Evolutionary conservation across 306 rosid genomes (phyloP), one percentile per base, ranked within the genome.

Genomic region (Lotus japonicus): DNA sequence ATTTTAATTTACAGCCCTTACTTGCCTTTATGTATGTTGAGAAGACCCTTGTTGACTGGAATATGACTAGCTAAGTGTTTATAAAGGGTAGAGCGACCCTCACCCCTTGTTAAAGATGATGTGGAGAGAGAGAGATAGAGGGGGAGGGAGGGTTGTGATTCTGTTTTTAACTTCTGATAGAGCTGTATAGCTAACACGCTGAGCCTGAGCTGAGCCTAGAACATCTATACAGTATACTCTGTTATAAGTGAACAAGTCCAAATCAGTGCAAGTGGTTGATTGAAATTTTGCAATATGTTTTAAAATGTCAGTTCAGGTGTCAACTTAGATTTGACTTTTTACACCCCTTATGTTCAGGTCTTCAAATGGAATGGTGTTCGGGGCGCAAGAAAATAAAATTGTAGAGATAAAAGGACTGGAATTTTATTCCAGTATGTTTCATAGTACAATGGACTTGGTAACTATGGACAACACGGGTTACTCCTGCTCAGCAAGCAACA

Each of bases 371-470:
- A 77, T 80, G 84, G 81, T 56, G 43, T 77, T 82, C 73, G 85
- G 78, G 58, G 89, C 77, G 70, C 91, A 83, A 64, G 97, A 78
- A 58, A 83, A 86, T 68, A 92, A 89, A 84, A 58, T 65, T 69
- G 77, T 92, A 61, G 96, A 90, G 71, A 79, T 92, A 19, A 76
- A 68, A 42, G 96, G 90, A 64, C 79, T 90, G 79, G 98, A 92
- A 56, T 76, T 92, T 66, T 92, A 90, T 76, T 88, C 96, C 76
- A 70, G 84, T 58, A 77, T 83, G 75, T 73, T 73, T 79, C 78
- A 66, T 43, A 81, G 80, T 71, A 72, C 83, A 2, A 33, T 67
- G 73, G 87, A 80, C 73, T 71, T 74, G 76, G 64, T 72, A 76
- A 63, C 65, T 69, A 9, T 81, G 77, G 81, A 81, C 46, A 66